Base-by-base conservation (phyloP, 257 asterid species). In the Nicotiana paniculata region DNA sequence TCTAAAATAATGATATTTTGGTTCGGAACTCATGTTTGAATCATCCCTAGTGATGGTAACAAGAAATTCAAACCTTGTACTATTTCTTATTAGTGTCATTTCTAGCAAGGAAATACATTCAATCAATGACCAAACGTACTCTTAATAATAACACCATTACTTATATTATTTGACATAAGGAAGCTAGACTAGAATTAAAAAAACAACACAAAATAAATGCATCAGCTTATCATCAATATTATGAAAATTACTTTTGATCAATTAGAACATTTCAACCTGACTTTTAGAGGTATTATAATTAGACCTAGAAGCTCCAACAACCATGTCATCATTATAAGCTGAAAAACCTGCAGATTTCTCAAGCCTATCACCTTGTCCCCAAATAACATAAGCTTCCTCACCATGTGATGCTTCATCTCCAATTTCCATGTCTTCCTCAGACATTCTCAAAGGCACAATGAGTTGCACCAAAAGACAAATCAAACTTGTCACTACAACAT, bases 381-480 rank as follows among this genome's bases (percentile, higher is more conserved):
- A 92, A 33, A 90, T 90, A n/a, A 95, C 93, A 46, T 92, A 92
- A 4, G 97, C 95, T 55, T 92, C 97, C 77, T 92, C 95, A 2
- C 97, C 97, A 46, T 92, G 97, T 2, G 95, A 95, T 18, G 95
- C 97, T 26, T 92, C 95, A 65, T 92, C 97, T 5, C 97, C 97
- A 9, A 92, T 79, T 79, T 90, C 95, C 93, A 92, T 88, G 13
- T 92, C 97, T 35, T 92, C 95, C 81, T 92, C 95, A 0, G 88
- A 66, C 95, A 92, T 92, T 72, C 95, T 90, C 18, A 91, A 62
- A 1, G 97, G 94, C 67, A 92, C 93, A 26, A 90, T 33, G n/a
- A 87, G 35, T 9, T 80, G 83, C 35, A 92, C 88, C 8, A 90
- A 4, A 0, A 88, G 65, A 76, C 97, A 92, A 18, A 92, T 61